Conservation (phyloP, 2,329 filamentous ascomycete genomes). For the Aspergillus unguis region DNA sequence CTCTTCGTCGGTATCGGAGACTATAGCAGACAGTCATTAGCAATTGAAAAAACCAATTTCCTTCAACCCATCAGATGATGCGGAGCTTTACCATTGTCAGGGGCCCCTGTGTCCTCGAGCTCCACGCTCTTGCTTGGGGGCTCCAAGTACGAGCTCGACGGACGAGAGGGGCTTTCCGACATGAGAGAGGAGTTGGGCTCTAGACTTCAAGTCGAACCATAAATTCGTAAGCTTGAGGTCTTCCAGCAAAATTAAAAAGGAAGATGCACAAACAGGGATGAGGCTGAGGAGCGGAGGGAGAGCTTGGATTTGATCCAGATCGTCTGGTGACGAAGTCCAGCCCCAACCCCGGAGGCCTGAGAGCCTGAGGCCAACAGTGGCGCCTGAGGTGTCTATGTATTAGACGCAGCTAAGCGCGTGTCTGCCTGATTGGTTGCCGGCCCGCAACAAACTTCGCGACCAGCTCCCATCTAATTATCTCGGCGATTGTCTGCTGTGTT, state of each 20-base stretch:
- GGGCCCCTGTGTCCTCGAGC: constrained; percentile 55
- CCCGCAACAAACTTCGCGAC: constrained; percentile 8
- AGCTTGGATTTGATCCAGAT: constrained; percentile 8
- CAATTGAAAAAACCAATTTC: neutral
- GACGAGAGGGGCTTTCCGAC: constrained; percentile 37
- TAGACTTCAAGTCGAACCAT: constrained; percentile 18
- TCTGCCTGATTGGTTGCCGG: constrained; percentile 5
- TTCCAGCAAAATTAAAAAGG: constrained; percentile 13
- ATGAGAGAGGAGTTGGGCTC: constrained; percentile 25
- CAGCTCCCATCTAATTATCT: neutral
- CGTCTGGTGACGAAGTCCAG: constrained; percentile 12
- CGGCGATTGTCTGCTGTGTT: constrained; percentile 5
- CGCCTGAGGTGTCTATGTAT: constrained; percentile 10
- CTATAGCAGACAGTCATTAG: constrained; percentile 26
- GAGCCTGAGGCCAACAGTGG: constrained; percentile 10
- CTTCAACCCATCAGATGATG: too few species aligned
- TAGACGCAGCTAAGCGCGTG: constrained; percentile 19
- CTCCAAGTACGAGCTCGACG: constrained; percentile 45
- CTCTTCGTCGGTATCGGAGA: constrained; percentile 55
- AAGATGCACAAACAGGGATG: neutral
- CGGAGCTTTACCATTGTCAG: constrained; percentile 49
- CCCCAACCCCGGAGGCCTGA: constrained; percentile 4
- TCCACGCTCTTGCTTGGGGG: constrained; percentile 55
- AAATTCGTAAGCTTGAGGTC: constrained; percentile 12
- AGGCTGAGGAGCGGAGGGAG: neutral